A percentile compares a stretch with the other conserved stretches of the same genome.
These are phyloP conservation scores for Mycena kentingensis DNA, from an alignment of 768 basidiomycete species.

Conservation along the genomic window DNA sequence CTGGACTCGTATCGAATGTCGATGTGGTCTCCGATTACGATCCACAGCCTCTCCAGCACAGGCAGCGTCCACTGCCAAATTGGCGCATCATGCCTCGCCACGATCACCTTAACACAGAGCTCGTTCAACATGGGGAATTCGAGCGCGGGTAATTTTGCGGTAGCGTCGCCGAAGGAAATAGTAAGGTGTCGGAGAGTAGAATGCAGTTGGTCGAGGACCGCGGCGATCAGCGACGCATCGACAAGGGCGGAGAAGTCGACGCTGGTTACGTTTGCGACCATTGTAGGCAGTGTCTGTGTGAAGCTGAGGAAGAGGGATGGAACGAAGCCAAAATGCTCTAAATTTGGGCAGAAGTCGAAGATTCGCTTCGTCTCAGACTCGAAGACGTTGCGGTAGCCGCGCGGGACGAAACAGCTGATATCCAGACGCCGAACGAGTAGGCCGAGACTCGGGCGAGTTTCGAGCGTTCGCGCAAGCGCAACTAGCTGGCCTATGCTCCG, in stretches of 20 bases:
- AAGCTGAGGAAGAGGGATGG: background rate
- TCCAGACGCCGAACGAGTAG: conserved; percentile 20
- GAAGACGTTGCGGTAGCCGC: conserved; percentile 13
- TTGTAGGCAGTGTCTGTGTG: background rate
- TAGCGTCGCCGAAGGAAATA: too few relatives aligned
- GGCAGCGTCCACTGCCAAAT: too few relatives aligned
- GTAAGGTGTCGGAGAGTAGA: too few relatives aligned
- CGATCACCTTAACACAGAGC: background rate
- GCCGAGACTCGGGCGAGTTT: conserved; percentile 6
- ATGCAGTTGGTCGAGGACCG: too few relatives aligned
- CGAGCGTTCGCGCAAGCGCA: conserved; percentile 24
- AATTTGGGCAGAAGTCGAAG: conserved; percentile 3
- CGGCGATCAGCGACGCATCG: background rate
- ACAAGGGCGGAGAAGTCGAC: background rate
- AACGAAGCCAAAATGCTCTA: conserved; percentile 7
- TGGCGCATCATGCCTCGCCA: too few relatives aligned
- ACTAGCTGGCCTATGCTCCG: conserved; percentile 26
- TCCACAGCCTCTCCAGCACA: too few relatives aligned
- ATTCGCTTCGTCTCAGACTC: background rate
- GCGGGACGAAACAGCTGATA: conserved; percentile 13
- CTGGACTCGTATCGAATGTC: too few relatives aligned
- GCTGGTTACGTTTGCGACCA: background rate
- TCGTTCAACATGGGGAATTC: background rate
- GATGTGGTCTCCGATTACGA: too few relatives aligned
- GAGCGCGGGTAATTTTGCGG: conserved; percentile 1